Evolutionary conservation across 2,329 filamentous ascomycete species (phyloP).

Genomic region (Annulohypoxylon truncatum): DNA sequence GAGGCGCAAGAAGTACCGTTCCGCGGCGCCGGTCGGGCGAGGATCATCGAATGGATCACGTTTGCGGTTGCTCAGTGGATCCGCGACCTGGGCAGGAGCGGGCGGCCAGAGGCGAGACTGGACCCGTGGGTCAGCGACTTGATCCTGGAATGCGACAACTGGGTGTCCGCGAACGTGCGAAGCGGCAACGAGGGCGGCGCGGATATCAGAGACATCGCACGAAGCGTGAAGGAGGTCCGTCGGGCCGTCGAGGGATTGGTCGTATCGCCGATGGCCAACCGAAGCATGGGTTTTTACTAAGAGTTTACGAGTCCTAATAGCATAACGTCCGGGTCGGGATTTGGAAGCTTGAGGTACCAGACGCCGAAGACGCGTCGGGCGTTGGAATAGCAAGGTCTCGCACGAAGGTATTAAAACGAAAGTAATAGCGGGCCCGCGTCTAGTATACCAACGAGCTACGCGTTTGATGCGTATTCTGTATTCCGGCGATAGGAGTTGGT

Average conservation of each 20-base stretch:
- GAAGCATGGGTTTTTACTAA: constrained; percentile 59
- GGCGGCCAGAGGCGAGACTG: constrained; percentile 46
- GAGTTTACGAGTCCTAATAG: constrained; percentile 1
- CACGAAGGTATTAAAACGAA: constrained; percentile 15
- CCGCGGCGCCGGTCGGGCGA: constrained; percentile 61
- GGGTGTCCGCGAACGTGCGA: constrained; percentile 52
- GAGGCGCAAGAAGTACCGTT: constrained; percentile 71
- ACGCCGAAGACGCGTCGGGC: constrained; percentile 1
- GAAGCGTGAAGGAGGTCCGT: constrained; percentile 57
- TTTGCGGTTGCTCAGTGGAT: constrained; percentile 60
- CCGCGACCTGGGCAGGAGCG: constrained; percentile 53
- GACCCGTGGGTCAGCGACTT: constrained; percentile 53
- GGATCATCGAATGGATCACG: constrained; percentile 67
- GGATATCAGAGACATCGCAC: constrained; percentile 58
- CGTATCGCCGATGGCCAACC: constrained; percentile 55
- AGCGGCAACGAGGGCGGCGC: constrained; percentile 57
- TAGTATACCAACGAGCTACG: constrained; percentile 9
- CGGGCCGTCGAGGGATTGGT: constrained; percentile 59
- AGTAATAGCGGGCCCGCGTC: constrained; percentile 5
- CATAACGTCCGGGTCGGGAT: constrained; percentile 3
- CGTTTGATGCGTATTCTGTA: neutral
- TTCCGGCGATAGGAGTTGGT: constrained; percentile 2
- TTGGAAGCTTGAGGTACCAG: constrained; percentile 2
- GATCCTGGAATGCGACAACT: constrained; percentile 62
- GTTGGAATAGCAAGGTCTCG: constrained; percentile 32